Evolutionary conservation across 2,329 filamentous ascomycete species (phyloP).

Genomic region (Penicillium verrucosum): DNA sequence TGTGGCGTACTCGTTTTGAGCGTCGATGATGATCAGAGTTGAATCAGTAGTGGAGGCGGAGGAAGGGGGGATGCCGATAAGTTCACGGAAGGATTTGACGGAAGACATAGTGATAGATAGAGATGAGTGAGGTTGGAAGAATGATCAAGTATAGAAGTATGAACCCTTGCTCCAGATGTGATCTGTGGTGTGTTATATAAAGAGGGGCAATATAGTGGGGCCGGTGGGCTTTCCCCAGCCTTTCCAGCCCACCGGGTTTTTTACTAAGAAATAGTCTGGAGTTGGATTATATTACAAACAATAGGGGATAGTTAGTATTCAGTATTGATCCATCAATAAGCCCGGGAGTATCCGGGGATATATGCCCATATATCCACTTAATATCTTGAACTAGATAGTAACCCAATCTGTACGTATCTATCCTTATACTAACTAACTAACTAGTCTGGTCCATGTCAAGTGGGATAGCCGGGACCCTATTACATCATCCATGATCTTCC

Average conservation of each 20-base stretch:
- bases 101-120: slow-evolving; percentile 10
- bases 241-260: neutral
- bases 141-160: neutral
- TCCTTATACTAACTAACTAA: too few relatives aligned
- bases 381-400: too few relatives aligned
- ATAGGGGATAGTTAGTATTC: too few relatives aligned
- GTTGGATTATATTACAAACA: too few relatives aligned
- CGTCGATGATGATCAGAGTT: slow-evolving; percentile 65
- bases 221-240: neutral
- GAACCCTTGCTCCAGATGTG: neutral
- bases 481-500: too few relatives aligned
- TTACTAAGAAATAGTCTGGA: neutral
- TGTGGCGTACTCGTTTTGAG: slow-evolving; percentile 62
- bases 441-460: too few relatives aligned
- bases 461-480: too few relatives aligned
- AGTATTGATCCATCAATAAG: too few relatives aligned
- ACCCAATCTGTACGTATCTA: too few relatives aligned
- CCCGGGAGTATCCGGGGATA: too few relatives aligned
- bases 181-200: neutral
- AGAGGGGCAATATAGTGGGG: neutral
- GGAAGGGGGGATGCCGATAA: slow-evolving; percentile 55
- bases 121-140: neutral
- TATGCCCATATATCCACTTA: too few relatives aligned
- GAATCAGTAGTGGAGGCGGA: slow-evolving; percentile 58
- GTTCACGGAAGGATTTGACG: slow-evolving; percentile 46